phyloP scores from a whole-genome alignment of 192 early-diverging fungal species.

The Lobulomyces angularis region DNA sequence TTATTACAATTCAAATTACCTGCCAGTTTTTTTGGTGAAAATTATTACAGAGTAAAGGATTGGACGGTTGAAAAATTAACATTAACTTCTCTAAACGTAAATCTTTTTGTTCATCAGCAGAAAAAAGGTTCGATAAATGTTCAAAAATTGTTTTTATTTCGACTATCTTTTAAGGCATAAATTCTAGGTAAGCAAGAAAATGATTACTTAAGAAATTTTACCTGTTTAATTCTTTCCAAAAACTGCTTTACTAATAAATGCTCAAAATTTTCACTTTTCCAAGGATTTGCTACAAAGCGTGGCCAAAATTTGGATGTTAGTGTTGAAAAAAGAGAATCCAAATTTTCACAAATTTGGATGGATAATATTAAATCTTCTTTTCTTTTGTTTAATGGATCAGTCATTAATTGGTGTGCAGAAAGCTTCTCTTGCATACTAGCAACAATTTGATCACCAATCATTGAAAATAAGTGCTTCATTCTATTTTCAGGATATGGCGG shows the following conservation, averaged over 20 bases:
- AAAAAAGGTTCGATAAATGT: conserved; percentile 14
- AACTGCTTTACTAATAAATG: conserved; percentile 9
- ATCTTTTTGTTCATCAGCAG: conserved; percentile 18
- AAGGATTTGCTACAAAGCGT: conserved; percentile 21
- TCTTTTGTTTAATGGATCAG: conserved; percentile 7
- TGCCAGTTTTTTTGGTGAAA: conserved; percentile 18
- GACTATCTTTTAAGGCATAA: conserved; percentile 13
- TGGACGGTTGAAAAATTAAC: conserved; percentile 3
- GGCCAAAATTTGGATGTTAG: conserved; percentile 39
- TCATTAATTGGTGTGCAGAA: too few species aligned
- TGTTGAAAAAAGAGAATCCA: conserved; percentile 10
- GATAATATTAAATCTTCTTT: conserved; percentile 18
- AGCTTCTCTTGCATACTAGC: conserved; percentile 14
- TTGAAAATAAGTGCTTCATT: conserved; percentile 24
- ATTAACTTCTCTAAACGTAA: conserved; percentile 13
- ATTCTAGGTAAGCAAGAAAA: background rate
- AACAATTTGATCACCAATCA: conserved; percentile 18
- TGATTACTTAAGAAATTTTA: conserved; percentile 11
- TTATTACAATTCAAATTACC: conserved; percentile 11
- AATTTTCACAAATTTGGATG: conserved; percentile 9
- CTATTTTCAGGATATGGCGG: conserved; percentile 22
- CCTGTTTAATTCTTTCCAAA: conserved; percentile 16
- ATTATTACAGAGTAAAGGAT: conserved; percentile 14
- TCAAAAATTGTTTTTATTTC: conserved; percentile 12
- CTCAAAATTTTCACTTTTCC: conserved; percentile 22